Base-by-base conservation (phyloP, 495 filamentous ascomycete genomes). In the Hypoxylon rickii region DNA sequence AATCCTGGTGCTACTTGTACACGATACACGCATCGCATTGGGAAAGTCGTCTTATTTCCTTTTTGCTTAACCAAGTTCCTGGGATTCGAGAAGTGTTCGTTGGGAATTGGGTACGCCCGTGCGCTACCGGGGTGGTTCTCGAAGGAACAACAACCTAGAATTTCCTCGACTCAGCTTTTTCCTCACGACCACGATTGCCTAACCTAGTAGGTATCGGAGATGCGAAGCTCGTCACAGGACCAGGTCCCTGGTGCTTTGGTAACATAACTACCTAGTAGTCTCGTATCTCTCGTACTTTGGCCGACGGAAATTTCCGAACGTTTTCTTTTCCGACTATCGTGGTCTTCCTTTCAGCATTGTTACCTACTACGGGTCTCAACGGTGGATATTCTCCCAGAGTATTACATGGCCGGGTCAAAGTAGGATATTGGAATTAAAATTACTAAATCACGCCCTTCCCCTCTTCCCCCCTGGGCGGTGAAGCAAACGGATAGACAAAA, bases 61-160 rank as follows among this genome's bases (percentile, higher is more conserved):
- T 37, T 47, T 53, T 51, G 24, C 4, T 4, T 17, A 55, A 20
- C 52, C 58, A 49, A 48, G 46, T 18, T 31, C 34, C 52, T 40
- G 49, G 59, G 33, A 49, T 51, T 49, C 39, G 38, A 38, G 49
- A 63, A 54, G 34, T 33, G 48, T 42, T 63, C 59, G 59, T 44
- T 58, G 38, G 53, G 32, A 50, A 57, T 53, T 51, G 58, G 58
- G 47, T 42, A 32, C 15, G 37, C 37, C 42, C 51, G 46, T 41
- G 47, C 31, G 16, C 42, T 24, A 29, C 12, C 21, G 29, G 41
- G 40, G 32, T 32, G 41, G 45, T n/a, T 37, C 26, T 15, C 26
- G 48, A 57, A 62, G 58, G 58, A 57, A 52, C 19, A 48, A 20
- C 17, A 57, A 62, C 58, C 58, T 17, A 34, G 58, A 32, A 39